phyloP scores from a whole-genome alignment of 2,329 filamentous ascomycete genomes.

The Pseudogymnoascus verrucosus region DNA sequence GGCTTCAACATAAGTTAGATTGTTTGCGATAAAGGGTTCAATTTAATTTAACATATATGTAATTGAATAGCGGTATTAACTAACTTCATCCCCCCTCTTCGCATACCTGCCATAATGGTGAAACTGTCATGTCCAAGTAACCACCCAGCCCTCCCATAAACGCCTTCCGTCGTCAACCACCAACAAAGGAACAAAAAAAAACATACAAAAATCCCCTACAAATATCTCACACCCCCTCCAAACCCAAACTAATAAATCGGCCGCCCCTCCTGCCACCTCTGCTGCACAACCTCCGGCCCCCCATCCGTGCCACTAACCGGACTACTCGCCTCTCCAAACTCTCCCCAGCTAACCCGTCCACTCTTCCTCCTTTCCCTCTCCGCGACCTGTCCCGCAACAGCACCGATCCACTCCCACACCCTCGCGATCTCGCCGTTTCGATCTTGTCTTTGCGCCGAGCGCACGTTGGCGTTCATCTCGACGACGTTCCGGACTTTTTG shows the following conservation, averaged over 20 bases:
- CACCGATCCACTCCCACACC: slow-evolving; percentile 64
- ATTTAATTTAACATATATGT: neutral
- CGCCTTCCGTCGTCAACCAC: neutral
- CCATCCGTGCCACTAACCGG: slow-evolving; percentile 22
- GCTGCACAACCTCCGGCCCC: slow-evolving; percentile 18
- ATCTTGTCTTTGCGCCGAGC: slow-evolving; percentile 63
- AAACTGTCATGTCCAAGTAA: neutral
- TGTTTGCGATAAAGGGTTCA: neutral
- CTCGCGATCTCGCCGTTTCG: slow-evolving; percentile 56
- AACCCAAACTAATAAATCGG: slow-evolving; percentile 25
- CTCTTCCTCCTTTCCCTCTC: slow-evolving; percentile 37
- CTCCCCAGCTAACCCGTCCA: slow-evolving; percentile 35
- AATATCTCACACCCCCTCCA: neutral
- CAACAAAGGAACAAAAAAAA: neutral
- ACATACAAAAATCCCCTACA: neutral
- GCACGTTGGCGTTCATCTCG: slow-evolving; percentile 88
- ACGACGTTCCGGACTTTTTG: slow-evolving; percentile 73
- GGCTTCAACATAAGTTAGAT: neutral
- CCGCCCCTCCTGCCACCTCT: slow-evolving; percentile 25
- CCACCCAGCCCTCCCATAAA: neutral
- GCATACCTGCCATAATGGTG: neutral
- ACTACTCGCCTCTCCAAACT: slow-evolving; percentile 21
- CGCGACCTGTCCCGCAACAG: slow-evolving; percentile 32
- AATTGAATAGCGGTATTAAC: neutral
- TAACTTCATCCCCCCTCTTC: neutral